Evolutionary conservation across 2,329 filamentous ascomycete genomes (phyloP).

Genomic region (Ceratocystis variospora): DNA sequence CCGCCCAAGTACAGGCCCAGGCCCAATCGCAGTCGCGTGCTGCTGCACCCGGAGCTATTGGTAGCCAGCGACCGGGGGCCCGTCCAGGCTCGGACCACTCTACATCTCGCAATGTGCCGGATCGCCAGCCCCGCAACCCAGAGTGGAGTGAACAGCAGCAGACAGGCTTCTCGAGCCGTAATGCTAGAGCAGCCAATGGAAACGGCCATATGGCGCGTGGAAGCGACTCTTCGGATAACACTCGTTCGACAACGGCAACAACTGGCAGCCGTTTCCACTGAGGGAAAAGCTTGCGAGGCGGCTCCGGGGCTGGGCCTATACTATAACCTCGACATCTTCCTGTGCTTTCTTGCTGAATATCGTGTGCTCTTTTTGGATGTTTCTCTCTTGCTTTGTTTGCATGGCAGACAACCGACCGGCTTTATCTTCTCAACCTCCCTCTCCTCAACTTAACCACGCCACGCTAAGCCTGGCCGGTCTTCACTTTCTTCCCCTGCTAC

Average conservation of each 20-base stretch:
- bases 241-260: conserved; percentile 28
- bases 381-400: too few relatives aligned
- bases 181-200: conserved; percentile 29
- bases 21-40: conserved; percentile 27
- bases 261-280: conserved; percentile 23
- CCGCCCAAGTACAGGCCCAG: conserved; percentile 14
- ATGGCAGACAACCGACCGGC: background rate
- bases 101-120: conserved; percentile 37
- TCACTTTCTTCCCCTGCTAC: background rate
- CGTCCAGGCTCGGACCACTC: conserved; percentile 5
- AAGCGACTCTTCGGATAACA: conserved; percentile 39
- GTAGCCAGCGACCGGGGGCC: conserved; percentile 45
- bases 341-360: conserved; percentile 1
- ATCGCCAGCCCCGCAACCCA: conserved; percentile 50
- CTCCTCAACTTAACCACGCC: background rate
- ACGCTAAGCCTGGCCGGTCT: background rate
- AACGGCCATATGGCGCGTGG: conserved; percentile 49
- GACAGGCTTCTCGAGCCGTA: conserved; percentile 39
- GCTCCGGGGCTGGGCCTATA: too few relatives aligned
- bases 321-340: background rate
- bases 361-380: background rate
- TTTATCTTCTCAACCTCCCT: background rate
- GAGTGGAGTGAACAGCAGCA: conserved; percentile 41
- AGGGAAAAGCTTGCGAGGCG: background rate
- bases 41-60: conserved; percentile 44